A percentile compares a stretch with the other conserved stretches of the same genome.
Conservation (phyloP, 2,329 filamentous ascomycete species). For the Dothistroma septosporum region DNA sequence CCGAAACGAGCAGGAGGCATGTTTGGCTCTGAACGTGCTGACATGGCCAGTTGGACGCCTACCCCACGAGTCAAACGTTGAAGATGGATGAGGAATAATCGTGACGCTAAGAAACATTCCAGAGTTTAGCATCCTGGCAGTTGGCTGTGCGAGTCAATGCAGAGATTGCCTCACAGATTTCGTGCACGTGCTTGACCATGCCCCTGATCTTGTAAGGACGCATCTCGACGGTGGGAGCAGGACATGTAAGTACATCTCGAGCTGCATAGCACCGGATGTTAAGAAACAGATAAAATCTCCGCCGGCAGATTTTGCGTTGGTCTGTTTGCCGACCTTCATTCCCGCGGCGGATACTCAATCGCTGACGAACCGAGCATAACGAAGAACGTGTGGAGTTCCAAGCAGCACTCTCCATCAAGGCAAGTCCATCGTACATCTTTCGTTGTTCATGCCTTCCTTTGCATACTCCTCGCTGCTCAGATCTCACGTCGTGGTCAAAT, state of each 20-base stretch:
- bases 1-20: conserved; percentile 24
- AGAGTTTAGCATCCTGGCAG: not conserved
- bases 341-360: not conserved
- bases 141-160: not conserved
- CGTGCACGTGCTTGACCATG: not conserved
- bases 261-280: not conserved
- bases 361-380: not conserved
- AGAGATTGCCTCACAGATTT: not conserved
- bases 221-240: not conserved
- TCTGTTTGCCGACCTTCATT: not conserved
- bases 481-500: not conserved
- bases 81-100: conserved; percentile 5
- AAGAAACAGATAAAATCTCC: not conserved
- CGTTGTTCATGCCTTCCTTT: not conserved
- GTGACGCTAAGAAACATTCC: not conserved
- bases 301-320: not conserved
- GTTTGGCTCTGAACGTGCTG: conserved; percentile 13
- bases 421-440: not conserved
- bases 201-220: not conserved
- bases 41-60: conserved; percentile 18
- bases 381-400: not conserved
- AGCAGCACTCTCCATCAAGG: not conserved
- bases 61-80: conserved; percentile 20
- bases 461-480: not conserved
- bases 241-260: not conserved